Evolutionary conservation across 306 rosid species (phyloP), one percentile per base, ranked within the genome.

Genomic region (Echinosophora koreensis): DNA sequence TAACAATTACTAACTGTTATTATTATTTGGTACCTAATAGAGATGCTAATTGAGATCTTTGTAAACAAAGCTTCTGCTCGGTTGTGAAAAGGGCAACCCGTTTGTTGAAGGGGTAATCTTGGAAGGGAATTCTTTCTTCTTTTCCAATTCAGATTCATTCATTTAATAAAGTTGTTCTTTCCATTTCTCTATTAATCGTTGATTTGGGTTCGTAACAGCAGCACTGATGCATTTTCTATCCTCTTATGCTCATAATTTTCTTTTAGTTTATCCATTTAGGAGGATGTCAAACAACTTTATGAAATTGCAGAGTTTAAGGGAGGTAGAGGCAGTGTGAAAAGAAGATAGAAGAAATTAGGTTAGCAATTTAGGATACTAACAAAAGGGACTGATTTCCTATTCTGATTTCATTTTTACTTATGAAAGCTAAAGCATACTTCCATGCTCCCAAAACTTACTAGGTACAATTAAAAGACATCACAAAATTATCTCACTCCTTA

Each of bases 401-500:
- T 64, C 38, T 2, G 0, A 12, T 15, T 37, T 9, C 49, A 6
- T 62, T 62, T 62, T 35, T 37, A 6, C 47, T 62, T 62, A 12
- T 22, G 67, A 62, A 62, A 35, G 39, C 5, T 62, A 35, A 30
- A 32, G 44, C 68, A 62, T 62, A 37, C 10, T 1, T 62, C 30
- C 14, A 13, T 64, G 69, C 69, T 64, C 50, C 12, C n/a, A 6
- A 50, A 64, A 64, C 50, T 51, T 51, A 10, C 16, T n/a, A 22
- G 75, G 27, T 35, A 2, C 50, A 9, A 35, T 47, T 39, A 35
- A 16, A 34, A 52, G 63, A 11, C 50, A 52, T 10, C 18, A 11
- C 28, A n/a, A 35, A 70, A 52, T 70, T 49, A 52, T 52, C 22
- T 35, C 22, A 52, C 34, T 69, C 18, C 50, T 51, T 37, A 52